phyloP scores from a whole-genome alignment of 257 asterid genomes.

The Scutellaria minor region DNA sequence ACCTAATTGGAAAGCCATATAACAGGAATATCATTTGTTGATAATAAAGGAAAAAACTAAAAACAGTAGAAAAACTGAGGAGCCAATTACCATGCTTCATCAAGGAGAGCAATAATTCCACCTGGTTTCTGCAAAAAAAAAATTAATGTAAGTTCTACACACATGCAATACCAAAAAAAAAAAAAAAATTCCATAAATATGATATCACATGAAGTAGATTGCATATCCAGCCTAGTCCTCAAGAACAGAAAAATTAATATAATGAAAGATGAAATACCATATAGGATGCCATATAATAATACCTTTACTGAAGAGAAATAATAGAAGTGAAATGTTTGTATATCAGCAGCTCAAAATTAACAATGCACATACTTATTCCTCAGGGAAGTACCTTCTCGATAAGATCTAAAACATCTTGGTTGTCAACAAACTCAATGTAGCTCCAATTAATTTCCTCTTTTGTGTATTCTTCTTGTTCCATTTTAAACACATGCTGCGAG shows the following conservation, averaged over 20 bases:
- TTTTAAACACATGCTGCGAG: constrained; percentile 95
- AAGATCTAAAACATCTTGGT: constrained; percentile 97
- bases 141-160: constrained; percentile 34
- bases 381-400: constrained; percentile 77
- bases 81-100: constrained; percentile 87
- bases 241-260: constrained; percentile 25
- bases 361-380: background rate
- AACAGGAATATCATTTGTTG: constrained; percentile 26
- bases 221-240: constrained; percentile 28
- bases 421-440: constrained; percentile 97
- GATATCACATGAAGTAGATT: background rate
- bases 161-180: constrained; percentile 24
- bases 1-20: constrained; percentile 24
- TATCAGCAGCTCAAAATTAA: constrained; percentile 18
- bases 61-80: constrained; percentile 30
- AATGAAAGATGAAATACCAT: constrained; percentile 20
- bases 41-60: background rate
- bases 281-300: constrained; percentile 15
- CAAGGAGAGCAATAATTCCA: constrained; percentile 91
- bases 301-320: background rate
- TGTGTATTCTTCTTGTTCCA: constrained; percentile 98
- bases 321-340: background rate
- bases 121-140: constrained; percentile 89
- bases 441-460: constrained; percentile 96
- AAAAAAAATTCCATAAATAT: background rate